A percentile compares a stretch with the other conserved stretches of the same genome.
phyloP scores from a whole-genome alignment of 768 basidiomycete species.

The Boletus barrowsii region DNA sequence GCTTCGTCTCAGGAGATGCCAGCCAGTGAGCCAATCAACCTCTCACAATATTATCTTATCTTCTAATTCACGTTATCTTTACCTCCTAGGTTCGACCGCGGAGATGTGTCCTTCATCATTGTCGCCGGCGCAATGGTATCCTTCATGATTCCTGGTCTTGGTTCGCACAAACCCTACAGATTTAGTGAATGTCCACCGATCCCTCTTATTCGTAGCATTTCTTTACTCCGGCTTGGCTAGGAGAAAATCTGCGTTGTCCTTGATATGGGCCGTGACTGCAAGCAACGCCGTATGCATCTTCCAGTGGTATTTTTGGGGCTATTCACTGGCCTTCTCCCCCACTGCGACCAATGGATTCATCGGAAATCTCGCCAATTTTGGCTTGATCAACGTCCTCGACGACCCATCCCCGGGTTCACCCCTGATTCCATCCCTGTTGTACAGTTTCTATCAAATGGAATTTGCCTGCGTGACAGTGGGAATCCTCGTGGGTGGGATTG shows the following conservation, averaged over 20 bases:
- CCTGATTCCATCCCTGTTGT: constrained; percentile 78
- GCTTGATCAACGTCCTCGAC: constrained; percentile 66
- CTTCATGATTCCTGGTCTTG: constrained; percentile 76
- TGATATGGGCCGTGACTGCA: constrained; percentile 75
- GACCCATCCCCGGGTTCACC: constrained; percentile 76
- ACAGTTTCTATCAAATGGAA: constrained; percentile 86
- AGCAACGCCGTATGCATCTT: constrained; percentile 74
- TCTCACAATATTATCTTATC: not conserved
- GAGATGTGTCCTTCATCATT: constrained; percentile 71
- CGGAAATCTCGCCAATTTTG: constrained; percentile 78
- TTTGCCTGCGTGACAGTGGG: constrained; percentile 80
- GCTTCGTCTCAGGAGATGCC: constrained; percentile 16
- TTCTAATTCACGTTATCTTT: constrained; percentile 4
- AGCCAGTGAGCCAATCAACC: constrained; percentile 27
- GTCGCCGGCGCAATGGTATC: constrained; percentile 67
- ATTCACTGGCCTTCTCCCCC: constrained; percentile 80
- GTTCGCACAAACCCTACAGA: constrained; percentile 33
- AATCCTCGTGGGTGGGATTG: constrained; percentile 75
- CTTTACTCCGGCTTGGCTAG: constrained; percentile 71
- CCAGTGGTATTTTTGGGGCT: constrained; percentile 84
- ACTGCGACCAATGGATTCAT: constrained; percentile 74
- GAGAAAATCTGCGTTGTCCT: constrained; percentile 64
- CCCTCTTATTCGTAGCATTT: constrained; percentile 45
- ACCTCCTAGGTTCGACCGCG: constrained; percentile 56
- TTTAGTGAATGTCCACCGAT: not conserved